Evolutionary conservation across 2,329 filamentous ascomycete genomes (phyloP).

Genomic region (Claviceps lovelessii): DNA sequence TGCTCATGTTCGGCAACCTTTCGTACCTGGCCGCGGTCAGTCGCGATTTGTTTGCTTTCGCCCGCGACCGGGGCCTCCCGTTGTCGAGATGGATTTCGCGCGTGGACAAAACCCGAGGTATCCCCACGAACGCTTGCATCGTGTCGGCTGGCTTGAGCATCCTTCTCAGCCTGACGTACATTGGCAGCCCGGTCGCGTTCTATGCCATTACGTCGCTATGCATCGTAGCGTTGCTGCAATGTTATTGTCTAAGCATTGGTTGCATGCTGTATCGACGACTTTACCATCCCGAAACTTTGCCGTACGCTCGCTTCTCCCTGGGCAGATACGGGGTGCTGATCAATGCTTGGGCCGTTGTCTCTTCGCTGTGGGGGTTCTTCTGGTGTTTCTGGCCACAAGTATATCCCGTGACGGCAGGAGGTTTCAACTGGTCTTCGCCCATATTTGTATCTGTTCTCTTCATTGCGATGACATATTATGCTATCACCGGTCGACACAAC

Average conservation of each 20-base stretch:
- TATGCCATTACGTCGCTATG: constrained; percentile 8
- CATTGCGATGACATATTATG: constrained; percentile 4
- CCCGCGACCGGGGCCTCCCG: constrained; percentile 4
- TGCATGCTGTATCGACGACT: constrained; percentile 7
- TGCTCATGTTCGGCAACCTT: constrained; percentile 5
- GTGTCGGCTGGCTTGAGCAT: background rate
- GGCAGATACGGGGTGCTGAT: constrained; percentile 7
- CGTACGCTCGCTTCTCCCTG: constrained; percentile 5
- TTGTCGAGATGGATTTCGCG: constrained; percentile 1
- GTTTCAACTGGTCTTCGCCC: constrained; percentile 7
- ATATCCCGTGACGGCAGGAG: constrained; percentile 2
- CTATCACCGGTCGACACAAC: constrained; percentile 1
- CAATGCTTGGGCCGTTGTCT: constrained; percentile 4
- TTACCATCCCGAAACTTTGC: constrained; percentile 6
- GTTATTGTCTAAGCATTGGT: constrained; percentile 8
- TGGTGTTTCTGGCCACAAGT: constrained; percentile 8
- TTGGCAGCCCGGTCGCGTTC: constrained; percentile 8
- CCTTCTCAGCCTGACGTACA: constrained; percentile 6
- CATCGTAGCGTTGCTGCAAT: constrained; percentile 7
- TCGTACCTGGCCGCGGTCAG: constrained; percentile 3
- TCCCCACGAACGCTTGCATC: constrained; percentile 7
- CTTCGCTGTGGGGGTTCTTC: constrained; percentile 7
- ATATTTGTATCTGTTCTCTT: constrained; percentile 5
- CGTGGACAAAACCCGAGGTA: constrained; percentile 1
- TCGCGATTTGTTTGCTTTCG: constrained; percentile 5